Percentiles rank a stretch among this genome's conserved stretches.
Conservation (phyloP, 2,329 filamentous ascomycete genomes). For the Fonsecaea nubica region DNA sequence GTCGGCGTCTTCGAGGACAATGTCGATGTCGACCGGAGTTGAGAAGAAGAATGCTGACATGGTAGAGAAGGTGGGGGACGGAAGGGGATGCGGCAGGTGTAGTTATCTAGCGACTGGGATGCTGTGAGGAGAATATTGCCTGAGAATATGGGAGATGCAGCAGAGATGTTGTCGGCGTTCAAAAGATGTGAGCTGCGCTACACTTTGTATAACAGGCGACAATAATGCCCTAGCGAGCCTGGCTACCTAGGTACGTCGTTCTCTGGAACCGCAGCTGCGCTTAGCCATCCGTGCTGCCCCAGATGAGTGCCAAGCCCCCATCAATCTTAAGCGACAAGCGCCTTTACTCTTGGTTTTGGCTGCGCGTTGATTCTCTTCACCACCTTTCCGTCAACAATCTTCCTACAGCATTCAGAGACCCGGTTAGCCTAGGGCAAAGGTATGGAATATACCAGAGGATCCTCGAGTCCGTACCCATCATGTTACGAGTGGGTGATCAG, state of each 20-base stretch:
- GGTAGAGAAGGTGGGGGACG: slow-evolving; percentile 33
- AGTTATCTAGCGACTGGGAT: background rate
- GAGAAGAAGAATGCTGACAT: slow-evolving; percentile 99
- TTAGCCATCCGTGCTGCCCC: background rate
- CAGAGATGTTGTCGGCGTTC: slow-evolving; percentile 1
- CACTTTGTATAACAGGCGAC: background rate
- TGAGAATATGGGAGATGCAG: background rate
- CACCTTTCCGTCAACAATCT: background rate
- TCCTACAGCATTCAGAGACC: background rate
- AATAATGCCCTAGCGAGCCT: too few relatives aligned
- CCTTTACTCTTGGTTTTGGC: background rate
- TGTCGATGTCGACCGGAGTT: slow-evolving; percentile 97
- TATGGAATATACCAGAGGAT: background rate
- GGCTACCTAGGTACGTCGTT: too few relatives aligned
- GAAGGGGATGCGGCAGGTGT: background rate
- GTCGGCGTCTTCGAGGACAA: slow-evolving; percentile 94
- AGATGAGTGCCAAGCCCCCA: background rate
- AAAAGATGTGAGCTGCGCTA: background rate
- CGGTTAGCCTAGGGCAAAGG: background rate
- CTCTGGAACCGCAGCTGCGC: background rate
- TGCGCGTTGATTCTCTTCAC: background rate
- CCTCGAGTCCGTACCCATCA: background rate
- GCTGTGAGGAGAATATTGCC: background rate
- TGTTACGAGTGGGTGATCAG: background rate
- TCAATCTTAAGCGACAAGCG: slow-evolving; percentile 1